Conservation (phyloP, 805 yeast species). For the Cyberlindnera japonica region DNA sequence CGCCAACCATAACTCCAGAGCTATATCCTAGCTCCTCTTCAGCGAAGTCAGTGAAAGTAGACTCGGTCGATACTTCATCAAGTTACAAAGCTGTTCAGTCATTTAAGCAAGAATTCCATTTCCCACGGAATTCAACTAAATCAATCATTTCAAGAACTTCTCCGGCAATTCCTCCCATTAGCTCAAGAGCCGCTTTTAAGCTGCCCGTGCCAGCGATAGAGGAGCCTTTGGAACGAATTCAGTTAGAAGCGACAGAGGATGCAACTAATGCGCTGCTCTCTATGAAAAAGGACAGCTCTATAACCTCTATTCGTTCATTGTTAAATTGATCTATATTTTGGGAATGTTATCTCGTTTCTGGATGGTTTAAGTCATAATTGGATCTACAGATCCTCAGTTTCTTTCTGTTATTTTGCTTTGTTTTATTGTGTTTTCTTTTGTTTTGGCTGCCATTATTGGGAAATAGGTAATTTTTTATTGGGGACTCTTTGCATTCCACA, state of each 20-base stretch:
- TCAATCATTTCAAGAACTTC: conserved; percentile 1
- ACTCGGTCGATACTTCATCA: not conserved
- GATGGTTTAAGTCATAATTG: too few relatives aligned
- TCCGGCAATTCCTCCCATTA: not conserved
- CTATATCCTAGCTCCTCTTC: conserved; percentile 14
- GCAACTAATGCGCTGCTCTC: conserved; percentile 21
- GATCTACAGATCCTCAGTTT: too few relatives aligned
- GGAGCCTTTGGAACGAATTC: conserved; percentile 2
- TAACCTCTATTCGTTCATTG: conserved; percentile 24
- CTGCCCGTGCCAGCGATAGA: conserved; percentile 8
- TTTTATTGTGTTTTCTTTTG: too few relatives aligned
- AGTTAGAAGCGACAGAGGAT: conserved; percentile 4
- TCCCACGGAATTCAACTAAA: conserved; percentile 12
- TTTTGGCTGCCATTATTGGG: too few relatives aligned
- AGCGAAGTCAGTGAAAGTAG: not conserved
- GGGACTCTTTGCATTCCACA: too few relatives aligned
- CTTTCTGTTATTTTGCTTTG: too few relatives aligned
- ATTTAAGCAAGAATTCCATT: conserved; percentile 21
- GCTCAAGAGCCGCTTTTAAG: conserved; percentile 5
- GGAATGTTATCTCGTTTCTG: too few relatives aligned
- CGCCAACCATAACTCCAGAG: conserved; percentile 29
- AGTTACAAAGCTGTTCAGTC: conserved; percentile 1
- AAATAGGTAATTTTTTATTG: too few relatives aligned
- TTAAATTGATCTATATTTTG: conserved; percentile 23
- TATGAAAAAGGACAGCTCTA: conserved; percentile 21